Percentiles rank a stretch among this genome's conserved stretches.
phyloP scores from a whole-genome alignment of 208 protist species.

The Strigomonas oncopelti region DNA sequence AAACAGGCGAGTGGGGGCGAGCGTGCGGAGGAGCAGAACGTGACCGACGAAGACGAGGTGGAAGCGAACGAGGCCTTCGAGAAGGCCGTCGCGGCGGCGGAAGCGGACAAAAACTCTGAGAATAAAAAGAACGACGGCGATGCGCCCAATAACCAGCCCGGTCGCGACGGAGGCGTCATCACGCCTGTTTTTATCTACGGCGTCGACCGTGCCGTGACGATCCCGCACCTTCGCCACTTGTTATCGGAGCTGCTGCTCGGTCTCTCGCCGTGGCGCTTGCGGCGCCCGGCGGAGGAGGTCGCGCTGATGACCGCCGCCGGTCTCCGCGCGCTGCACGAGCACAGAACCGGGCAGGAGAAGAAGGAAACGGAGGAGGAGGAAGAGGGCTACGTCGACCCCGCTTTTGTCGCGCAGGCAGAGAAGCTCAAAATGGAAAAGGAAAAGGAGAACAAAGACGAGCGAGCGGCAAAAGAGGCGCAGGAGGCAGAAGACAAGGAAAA shows the following conservation, averaged over 20 bases:
- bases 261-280: constrained; percentile 34
- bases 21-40: background rate
- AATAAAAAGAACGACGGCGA: background rate
- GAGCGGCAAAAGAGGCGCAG: background rate
- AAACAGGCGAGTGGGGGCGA: background rate
- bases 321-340: background rate
- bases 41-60: background rate
- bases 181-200: too few species aligned
- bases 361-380: background rate
- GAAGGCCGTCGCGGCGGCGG: background rate
- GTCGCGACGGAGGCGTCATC: constrained; percentile 21
- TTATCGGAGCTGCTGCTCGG: constrained; percentile 42
- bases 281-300: constrained; percentile 53
- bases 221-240: constrained; percentile 46
- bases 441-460: background rate
- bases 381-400: too few species aligned
- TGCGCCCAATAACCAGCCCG: background rate
- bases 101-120: background rate
- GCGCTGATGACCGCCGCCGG: background rate
- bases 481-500: too few species aligned
- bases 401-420: too few species aligned
- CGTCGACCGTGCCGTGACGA: constrained; percentile 55
- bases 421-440: too few species aligned
- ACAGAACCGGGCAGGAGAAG: background rate
- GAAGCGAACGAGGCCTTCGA: background rate